These are phyloP conservation scores for Xylariales sp. DNA, from an alignment of 2,329 filamentous ascomycete species.

Conservation along the genomic window DNA sequence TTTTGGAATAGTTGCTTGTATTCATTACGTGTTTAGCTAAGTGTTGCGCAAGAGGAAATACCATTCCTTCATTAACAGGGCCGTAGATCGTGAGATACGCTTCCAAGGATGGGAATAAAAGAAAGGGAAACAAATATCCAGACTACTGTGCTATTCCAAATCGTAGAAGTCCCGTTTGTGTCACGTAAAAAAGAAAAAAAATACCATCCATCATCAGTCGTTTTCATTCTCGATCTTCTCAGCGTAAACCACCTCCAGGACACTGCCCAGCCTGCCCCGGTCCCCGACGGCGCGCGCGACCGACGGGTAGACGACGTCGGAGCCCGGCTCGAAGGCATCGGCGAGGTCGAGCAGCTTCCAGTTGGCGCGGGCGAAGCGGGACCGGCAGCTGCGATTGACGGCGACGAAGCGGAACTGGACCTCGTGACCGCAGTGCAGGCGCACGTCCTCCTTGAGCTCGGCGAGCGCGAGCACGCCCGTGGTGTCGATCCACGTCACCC, in stretches of 20 bases:
- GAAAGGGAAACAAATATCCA: no score
- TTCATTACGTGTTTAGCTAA: no score
- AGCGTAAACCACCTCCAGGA: conserved; percentile 19
- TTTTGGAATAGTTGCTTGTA: no score
- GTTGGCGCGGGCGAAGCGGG: conserved; percentile 19
- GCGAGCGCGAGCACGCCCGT: conserved; percentile 24
- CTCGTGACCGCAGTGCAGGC: conserved; percentile 17
- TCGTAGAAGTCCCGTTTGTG: no score
- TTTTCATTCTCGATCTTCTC: no score
- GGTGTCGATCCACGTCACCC: conserved; percentile 23
- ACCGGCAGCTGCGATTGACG: conserved; percentile 14
- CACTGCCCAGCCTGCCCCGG: conserved; percentile 15
- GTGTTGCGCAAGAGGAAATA: no score
- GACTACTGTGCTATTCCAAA: no score
- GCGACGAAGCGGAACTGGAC: conserved; percentile 23
- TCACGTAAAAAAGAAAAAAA: no score
- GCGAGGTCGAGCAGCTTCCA: conserved; percentile 21
- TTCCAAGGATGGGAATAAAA: no score
- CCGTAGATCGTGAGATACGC: no score
- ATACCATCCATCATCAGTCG: no score
- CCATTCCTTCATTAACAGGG: no score
- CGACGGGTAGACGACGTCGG: conserved; percentile 21
- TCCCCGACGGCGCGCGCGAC: conserved; percentile 24
- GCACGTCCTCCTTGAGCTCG: conserved; percentile 25
- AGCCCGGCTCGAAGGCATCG: conserved; percentile 13